These are phyloP conservation scores for rapeseed (Brassica napus) DNA, from an alignment of 345 rosid genomes.

Conservation along the genomic window Da-Ae NC_063442.1:43213001-43213500, in stretches of 20 bases:
- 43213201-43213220: neutral
- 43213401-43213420: constrained; percentile 42
- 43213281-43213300: constrained; percentile 52
- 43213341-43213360: neutral
- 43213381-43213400: neutral
- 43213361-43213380: neutral
- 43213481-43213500: constrained; percentile 25
- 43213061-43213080: constrained; percentile 40
- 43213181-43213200: neutral
- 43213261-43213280: constrained; percentile 66
- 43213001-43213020: neutral
- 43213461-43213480: constrained; percentile 41
- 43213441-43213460: constrained; percentile 40
- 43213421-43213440: constrained; percentile 41
- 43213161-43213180: constrained; percentile 42
- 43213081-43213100: constrained; percentile 54
- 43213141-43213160: constrained; percentile 52
- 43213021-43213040: neutral
- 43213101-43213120: constrained; percentile 58
- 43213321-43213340: constrained; percentile 30
- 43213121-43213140: constrained; percentile 48
- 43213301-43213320: constrained; percentile 46
- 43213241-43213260: neutral
- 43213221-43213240: neutral
- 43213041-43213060: neutral